Evolutionary conservation across 1,139 yeast genomes (phyloP), one percentile per base, ranked within the genome.

Genomic region (Kodamaea plutei): DNA sequence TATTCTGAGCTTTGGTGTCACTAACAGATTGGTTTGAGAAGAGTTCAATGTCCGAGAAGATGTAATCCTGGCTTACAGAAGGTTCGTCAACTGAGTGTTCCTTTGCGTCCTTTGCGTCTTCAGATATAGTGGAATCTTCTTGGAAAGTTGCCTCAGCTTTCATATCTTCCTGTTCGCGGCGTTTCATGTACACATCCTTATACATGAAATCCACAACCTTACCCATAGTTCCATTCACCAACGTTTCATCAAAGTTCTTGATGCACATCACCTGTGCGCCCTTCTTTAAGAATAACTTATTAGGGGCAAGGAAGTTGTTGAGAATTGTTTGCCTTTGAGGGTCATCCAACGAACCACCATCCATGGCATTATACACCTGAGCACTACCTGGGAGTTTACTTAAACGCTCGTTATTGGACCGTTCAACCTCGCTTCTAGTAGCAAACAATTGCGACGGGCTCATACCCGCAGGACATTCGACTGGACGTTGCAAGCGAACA

Each of bases 261-360:
- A 91, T 75, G 69, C 93, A 80, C 98, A 91, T 93, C 0, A 91
- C 98, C 58, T 91, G 98, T 0, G 96, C 91, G 23, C 89, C 89
- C 29, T 71, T 69, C 48, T 88, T 89, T 44, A 91, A 61, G 8
- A 64, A 64, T 14, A 91, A 55, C 19, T 58, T 58, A 25, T 67
- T 62, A 1, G 87, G 89, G 3, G 95, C 93, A 52, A 91, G 64
- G 41, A 87, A 79, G 44, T 79, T 76, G n/a, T 70, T 66, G 23
- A 85, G 55, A 28, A 76, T 47, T 21, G 59, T 54, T 37, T 74
- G 67, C 18, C 62, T 48, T 18, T 61, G 68, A 8, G 62, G 65
- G 31, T 69, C 69, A 7, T 60, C 62, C 28, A 79, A 48, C 1
- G 61, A 47, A 24, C 94, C 95, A 3, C 76, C 65, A 58, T 88